These are phyloP conservation scores for Eutrema japonicum DNA, from an alignment of 345 rosid species.

Conservation along the genomic window DNA sequence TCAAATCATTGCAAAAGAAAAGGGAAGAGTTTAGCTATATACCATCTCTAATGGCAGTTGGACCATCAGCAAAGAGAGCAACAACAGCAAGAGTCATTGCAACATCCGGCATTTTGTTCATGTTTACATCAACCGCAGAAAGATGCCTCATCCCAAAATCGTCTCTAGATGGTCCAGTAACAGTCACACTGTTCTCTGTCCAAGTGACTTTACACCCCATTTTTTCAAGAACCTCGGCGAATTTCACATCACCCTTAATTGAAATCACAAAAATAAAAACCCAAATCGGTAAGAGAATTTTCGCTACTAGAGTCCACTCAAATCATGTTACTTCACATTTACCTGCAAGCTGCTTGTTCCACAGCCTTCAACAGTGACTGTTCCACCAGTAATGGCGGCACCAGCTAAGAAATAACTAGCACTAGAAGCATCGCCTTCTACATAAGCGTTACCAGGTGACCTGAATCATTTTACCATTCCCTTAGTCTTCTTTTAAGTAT, in stretches of 20 bases:
- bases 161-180: conserved; percentile 78
- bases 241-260: conserved; percentile 81
- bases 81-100: conserved; percentile 97
- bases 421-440: conserved; percentile 99
- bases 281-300: not conserved
- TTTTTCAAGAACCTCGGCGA: conserved; percentile 90
- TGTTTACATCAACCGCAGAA: conserved; percentile 77
- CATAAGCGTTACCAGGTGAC: conserved; percentile 87
- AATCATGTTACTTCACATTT: conserved; percentile 2
- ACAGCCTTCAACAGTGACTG: conserved; percentile 92
- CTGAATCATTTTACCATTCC: conserved; percentile 47
- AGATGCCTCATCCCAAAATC: conserved; percentile 71
- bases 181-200: conserved; percentile 89
- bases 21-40: not conserved
- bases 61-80: conserved; percentile 90
- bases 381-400: conserved; percentile 93
- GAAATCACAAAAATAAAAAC: not conserved
- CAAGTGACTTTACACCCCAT: conserved; percentile 93
- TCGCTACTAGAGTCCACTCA: not conserved
- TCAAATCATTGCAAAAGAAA: not conserved
- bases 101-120: conserved; percentile 99
- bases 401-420: conserved; percentile 98
- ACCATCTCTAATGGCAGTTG: conserved; percentile 97
- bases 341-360: conserved; percentile 96
- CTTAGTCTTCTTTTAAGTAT: not conserved